Conservation (phyloP, 331 rosid species). For the Arachis monticola region DNA sequence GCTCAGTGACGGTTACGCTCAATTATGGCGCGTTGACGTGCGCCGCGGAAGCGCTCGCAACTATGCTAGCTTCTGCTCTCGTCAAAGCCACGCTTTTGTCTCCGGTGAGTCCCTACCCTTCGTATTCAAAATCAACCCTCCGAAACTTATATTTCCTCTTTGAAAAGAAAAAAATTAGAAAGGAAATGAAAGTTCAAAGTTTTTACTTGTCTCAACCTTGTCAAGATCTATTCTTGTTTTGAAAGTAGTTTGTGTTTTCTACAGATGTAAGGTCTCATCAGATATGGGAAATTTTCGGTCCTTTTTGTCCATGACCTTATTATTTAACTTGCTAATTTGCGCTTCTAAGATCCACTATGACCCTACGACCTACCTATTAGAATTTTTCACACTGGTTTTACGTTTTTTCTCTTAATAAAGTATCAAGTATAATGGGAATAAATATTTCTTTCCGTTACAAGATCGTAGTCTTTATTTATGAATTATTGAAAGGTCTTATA, state of each 20-base stretch:
- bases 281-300: not conserved
- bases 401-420: not conserved
- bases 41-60: conserved; percentile 60
- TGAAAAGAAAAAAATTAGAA: no score
- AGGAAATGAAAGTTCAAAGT: conserved; percentile 8
- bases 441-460: not conserved
- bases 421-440: not conserved
- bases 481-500: not conserved
- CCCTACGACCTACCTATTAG: not conserved
- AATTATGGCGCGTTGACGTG: conserved; percentile 57
- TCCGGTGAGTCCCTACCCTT: conserved; percentile 47
- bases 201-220: conserved; percentile 6
- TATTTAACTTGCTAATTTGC: conserved; percentile 28
- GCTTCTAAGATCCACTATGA: conserved; percentile 2
- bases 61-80: conserved; percentile 61
- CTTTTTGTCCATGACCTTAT: not conserved
- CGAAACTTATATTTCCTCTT: not conserved
- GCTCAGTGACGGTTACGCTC: conserved; percentile 52
- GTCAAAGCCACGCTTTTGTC: conserved; percentile 58
- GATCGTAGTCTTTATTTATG: not conserved
- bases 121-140: not conserved
- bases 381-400: not conserved
- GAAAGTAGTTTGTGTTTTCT: conserved; percentile 35
- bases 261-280: not conserved
- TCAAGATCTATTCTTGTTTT: conserved; percentile 42